Conservation (phyloP, 352 stramenopile genomes). For the Globisporangium abappressorium region DNA sequence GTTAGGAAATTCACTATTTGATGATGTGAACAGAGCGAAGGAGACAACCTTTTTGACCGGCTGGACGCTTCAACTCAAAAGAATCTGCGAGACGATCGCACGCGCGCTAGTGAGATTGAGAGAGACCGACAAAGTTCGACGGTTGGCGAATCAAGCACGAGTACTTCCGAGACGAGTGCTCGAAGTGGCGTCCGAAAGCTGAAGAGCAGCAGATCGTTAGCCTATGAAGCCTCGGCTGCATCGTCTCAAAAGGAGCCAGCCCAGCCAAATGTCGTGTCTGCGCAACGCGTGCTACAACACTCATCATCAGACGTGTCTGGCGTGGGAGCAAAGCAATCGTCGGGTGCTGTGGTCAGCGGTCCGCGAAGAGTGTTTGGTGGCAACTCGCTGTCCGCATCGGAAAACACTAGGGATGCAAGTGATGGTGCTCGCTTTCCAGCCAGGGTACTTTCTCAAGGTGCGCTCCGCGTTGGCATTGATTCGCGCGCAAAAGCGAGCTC, state of each 20-base stretch:
- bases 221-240: slow-evolving; percentile 3
- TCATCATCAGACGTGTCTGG: slow-evolving; percentile 6
- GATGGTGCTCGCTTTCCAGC: slow-evolving; percentile 13
- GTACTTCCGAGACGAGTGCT: neutral
- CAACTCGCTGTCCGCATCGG: slow-evolving; percentile 4
- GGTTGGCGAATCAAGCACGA: neutral
- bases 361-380: slow-evolving; percentile 27
- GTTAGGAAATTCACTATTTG: neutral
- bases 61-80: slow-evolving; percentile 71
- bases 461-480: slow-evolving; percentile 39
- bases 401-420: slow-evolving; percentile 2
- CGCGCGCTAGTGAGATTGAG: slow-evolving; percentile 18
- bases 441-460: slow-evolving; percentile 39
- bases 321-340: neutral
- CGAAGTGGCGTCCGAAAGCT: slow-evolving; percentile 12
- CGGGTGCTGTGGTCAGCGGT: slow-evolving; percentile 12
- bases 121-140: slow-evolving; percentile 1
- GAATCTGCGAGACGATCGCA: slow-evolving; percentile 46
- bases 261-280: neutral
- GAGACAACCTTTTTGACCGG: slow-evolving; percentile 44
- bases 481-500: slow-evolving; percentile 23
- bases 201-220: slow-evolving; percentile 15
- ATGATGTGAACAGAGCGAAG: slow-evolving; percentile 34
- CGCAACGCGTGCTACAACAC: slow-evolving; percentile 24
- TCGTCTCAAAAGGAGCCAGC: neutral